Base-by-base conservation (phyloP, 1,139 yeast genomes). In the Kodamaea derodonti region DNA sequence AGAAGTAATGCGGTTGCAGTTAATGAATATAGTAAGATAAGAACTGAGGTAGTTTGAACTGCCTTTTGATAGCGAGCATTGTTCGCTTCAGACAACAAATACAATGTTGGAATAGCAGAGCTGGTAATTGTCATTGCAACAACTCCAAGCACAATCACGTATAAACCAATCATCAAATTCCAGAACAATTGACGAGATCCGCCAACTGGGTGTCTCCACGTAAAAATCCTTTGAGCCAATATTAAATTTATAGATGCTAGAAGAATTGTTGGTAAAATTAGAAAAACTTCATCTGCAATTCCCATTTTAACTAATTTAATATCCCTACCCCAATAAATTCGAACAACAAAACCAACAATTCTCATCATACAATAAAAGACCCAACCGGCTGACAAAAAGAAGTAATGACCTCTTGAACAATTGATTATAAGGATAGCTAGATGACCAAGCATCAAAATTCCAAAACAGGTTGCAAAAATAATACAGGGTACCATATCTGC, bases 121-220 rank as follows among this genome's bases (percentile, higher is more conserved):
- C 66, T 61, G 15, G 56, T 46, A 33, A 66, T 51, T 5, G 70
- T 61, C 37, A 64, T 47, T 12, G 48, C 61, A 28, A 67, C 48
- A 27, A 67, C 52, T 10, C 56, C 47, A 3, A 43, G 35, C 24
- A 67, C 72, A 18, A 62, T 42, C 3, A 37, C 43, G 42, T 67
- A 67, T 38, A 61, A 48, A 1, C 39, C 37, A 30, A 56, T 47
- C 72, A 67, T 67, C 34, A 55, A 41, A 33, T 51, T 39, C 60
- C 66, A 65, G 43, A 67, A 67, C 30, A 65, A 46, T 30, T 42
- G 49, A 32, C 71, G 46, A 18, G 66, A 59, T 41, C 73, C 73
- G 37, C 72, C 72, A 3, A 65, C 72, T 11, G 73, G 73, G 48
- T 67, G 73, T 50, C 73, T 56, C 72, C 72, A 67, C 2, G 71